phyloP scores from a whole-genome alignment of 208 protist genomes.

The Spongospora subterranea region DNA sequence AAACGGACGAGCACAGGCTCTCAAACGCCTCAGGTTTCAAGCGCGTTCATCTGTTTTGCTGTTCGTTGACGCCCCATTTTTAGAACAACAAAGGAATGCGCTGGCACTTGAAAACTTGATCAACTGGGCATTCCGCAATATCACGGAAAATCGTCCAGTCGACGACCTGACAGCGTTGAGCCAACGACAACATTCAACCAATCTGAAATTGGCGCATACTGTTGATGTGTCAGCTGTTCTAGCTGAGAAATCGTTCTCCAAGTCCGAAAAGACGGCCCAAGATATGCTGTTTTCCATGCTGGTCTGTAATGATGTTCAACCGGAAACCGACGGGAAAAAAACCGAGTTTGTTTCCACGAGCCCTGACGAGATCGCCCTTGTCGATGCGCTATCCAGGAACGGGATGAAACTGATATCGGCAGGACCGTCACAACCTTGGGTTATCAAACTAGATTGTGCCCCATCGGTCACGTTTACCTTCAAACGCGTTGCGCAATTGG shows the following conservation, averaged over 20 bases:
- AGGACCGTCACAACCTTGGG: not conserved
- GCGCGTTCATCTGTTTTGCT: not conserved
- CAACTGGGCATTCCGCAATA: conserved; percentile 29
- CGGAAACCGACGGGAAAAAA: not conserved
- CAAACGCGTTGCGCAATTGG: conserved; percentile 80
- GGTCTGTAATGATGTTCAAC: conserved; percentile 44
- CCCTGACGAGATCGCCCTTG: conserved; percentile 67
- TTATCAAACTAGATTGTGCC: not conserved
- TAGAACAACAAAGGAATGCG: not conserved
- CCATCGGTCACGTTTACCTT: conserved; percentile 78
- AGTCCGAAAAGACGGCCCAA: not conserved
- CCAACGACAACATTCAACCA: not conserved
- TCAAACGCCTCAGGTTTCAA: too few species aligned
- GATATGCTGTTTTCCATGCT: conserved; percentile 56
- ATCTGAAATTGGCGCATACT: not conserved
- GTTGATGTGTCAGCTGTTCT: not conserved
- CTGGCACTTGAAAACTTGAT: conserved; percentile 1
- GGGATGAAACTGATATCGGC: conserved; percentile 59
- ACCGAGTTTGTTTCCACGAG: not conserved
- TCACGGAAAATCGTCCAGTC: not conserved
- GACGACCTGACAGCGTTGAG: not conserved
- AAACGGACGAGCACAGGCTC: not conserved
- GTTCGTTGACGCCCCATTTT: not conserved
- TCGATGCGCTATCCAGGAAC: conserved; percentile 70
- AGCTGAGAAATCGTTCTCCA: not conserved